phyloP scores from a whole-genome alignment of 306 rosid species.

The Prunus armeniaca region DNA sequence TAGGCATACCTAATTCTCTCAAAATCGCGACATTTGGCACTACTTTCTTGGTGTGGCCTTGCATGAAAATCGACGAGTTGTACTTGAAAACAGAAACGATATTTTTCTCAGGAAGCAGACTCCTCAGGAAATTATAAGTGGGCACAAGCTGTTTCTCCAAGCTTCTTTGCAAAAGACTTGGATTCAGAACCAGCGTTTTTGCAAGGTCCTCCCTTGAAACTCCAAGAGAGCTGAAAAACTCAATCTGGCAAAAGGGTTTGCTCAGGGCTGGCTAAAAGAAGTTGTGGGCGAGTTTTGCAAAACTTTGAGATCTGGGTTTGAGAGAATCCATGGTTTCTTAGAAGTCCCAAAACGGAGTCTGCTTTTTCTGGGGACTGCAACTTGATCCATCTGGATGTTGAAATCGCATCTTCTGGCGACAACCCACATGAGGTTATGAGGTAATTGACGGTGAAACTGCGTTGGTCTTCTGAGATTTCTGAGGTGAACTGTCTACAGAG shows the following conservation, averaged over 20 bases:
- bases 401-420: slow-evolving; percentile 9
- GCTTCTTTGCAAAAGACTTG: background rate
- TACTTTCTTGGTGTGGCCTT: background rate
- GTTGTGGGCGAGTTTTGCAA: background rate
- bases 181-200: background rate
- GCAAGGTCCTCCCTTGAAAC: slow-evolving; percentile 23
- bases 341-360: slow-evolving; percentile 8
- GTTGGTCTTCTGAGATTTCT: background rate
- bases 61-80: background rate
- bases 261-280: slow-evolving; percentile 25
- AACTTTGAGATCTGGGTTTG: slow-evolving; percentile 15
- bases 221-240: slow-evolving; percentile 35
- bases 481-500: too few relatives aligned
- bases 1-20: slow-evolving; percentile 31
- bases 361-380: slow-evolving; percentile 1
- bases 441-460: slow-evolving; percentile 20
- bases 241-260: slow-evolving; percentile 35
- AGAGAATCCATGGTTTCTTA: slow-evolving; percentile 28
- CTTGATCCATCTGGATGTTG: slow-evolving; percentile 2
- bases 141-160: slow-evolving; percentile 23
- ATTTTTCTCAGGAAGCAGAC: slow-evolving; percentile 24
- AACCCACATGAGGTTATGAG: slow-evolving; percentile 29
- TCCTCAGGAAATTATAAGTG: slow-evolving; percentile 17
- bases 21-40: slow-evolving; percentile 21
- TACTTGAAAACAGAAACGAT: background rate